Percentiles rank a stretch among this genome's conserved stretches.
Evolutionary conservation across 2,329 filamentous ascomycete genomes (phyloP).

Genomic region (Penicillium aurantiogriseum): DNA sequence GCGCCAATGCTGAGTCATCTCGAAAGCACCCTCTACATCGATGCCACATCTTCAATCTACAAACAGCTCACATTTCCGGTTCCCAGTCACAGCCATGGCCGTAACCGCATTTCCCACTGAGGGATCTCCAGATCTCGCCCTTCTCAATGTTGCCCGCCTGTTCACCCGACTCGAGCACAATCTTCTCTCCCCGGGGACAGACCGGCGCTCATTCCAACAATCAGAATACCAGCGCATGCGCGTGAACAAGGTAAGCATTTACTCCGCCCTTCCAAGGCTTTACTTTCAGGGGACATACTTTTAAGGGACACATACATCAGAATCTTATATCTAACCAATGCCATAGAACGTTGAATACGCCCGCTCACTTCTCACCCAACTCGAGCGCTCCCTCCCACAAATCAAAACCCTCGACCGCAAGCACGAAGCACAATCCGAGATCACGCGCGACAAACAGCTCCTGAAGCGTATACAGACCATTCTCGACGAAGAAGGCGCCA

Average conservation of each 20-base stretch:
- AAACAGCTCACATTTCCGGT: neutral
- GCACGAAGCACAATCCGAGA: slow-evolving; percentile 41
- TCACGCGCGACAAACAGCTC: slow-evolving; percentile 39
- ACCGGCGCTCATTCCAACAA: slow-evolving; percentile 38
- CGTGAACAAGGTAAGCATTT: slow-evolving; percentile 36
- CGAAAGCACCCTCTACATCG: neutral
- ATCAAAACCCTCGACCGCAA: slow-evolving; percentile 42
- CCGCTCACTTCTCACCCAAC: slow-evolving; percentile 40
- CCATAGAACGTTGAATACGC: slow-evolving; percentile 47
- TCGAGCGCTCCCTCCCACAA: slow-evolving; percentile 42
- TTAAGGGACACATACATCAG: neutral
- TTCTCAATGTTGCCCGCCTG: slow-evolving; percentile 44
- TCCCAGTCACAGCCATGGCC: slow-evolving; percentile 11
- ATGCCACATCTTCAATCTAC: neutral
- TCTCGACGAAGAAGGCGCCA: slow-evolving; percentile 34
- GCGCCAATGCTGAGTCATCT: slow-evolving; percentile 5
- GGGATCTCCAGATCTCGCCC: slow-evolving; percentile 30
- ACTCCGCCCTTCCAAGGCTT: accelerated
- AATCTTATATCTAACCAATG: neutral
- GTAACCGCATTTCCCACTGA: slow-evolving; percentile 18
- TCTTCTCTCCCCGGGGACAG: slow-evolving; percentile 40
- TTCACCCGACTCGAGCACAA: slow-evolving; percentile 45
- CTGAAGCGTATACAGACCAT: slow-evolving; percentile 34
- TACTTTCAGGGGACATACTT: neutral
- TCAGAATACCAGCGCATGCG: slow-evolving; percentile 46